phyloP scores from a whole-genome alignment of 1,284 basidiomycete genomes.

The Rhodotorula sp. region DNA sequence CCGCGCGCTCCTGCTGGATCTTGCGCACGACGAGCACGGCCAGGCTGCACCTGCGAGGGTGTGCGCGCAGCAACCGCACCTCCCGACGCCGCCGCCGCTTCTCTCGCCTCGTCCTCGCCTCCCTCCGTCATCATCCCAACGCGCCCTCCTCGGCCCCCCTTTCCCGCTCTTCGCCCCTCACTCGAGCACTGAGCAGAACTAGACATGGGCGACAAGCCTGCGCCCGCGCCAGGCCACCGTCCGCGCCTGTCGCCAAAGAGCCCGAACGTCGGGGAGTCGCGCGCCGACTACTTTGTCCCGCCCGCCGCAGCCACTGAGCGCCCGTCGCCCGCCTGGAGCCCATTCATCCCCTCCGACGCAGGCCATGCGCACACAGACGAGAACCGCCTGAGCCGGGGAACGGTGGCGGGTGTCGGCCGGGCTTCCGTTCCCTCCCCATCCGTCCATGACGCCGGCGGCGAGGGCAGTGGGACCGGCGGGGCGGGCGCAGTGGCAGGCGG shows the following conservation, averaged over 20 bases:
- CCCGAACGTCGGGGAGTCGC: background rate
- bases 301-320: slow-evolving; percentile 4
- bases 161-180: background rate
- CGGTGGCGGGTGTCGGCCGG: background rate
- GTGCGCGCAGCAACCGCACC: too few relatives aligned
- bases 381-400: background rate
- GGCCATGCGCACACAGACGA: background rate
- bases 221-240: background rate
- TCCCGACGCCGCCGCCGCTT: too few relatives aligned
- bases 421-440: too few relatives aligned
- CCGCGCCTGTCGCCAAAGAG: slow-evolving; percentile 11
- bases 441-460: background rate
- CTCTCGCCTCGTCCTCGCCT: too few relatives aligned
- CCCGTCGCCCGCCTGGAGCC: background rate
- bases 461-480: background rate
- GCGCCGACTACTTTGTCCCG: slow-evolving; percentile 16
- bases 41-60: too few relatives aligned
- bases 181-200: too few relatives aligned
- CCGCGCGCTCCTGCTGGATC: too few relatives aligned
- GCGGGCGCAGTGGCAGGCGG: background rate
- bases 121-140: background rate
- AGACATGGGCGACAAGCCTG: background rate
- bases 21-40: too few relatives aligned
- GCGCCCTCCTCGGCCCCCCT: background rate
- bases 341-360: background rate